Evolutionary conservation across 1,284 basidiomycete species (phyloP), one percentile per base, ranked within the genome.

Genomic region (Peniophora sp.): DNA sequence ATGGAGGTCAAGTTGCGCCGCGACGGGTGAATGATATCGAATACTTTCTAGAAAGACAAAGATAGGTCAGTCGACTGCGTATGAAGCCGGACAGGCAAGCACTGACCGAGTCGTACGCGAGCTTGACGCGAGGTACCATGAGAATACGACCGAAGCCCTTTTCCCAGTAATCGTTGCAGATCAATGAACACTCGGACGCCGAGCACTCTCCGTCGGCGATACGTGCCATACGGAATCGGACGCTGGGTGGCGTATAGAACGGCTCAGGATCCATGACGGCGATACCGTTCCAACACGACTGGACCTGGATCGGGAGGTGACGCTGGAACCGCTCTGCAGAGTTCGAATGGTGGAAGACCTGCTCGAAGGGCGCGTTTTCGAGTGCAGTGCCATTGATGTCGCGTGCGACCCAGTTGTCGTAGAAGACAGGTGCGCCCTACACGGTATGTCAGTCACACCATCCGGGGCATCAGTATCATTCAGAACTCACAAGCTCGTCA

Each of bases 371-470:
- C 0, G 92, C 93, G 65, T 97, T 97, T 68, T 97, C 94, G 51
- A 97, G 77, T 1, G 94, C 94, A 0, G 94, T 97, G 34, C 94
- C 94, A 69, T 97, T 97, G 71, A 97, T 91, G 67, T 97, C 94
- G 46, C 94, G 81, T 1, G 94, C 93, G 34, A 97, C 94, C 94
- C 94, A 97, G 68, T 96, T 97, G 65, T 97, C 94, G 71, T 97
- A 96, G 69, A 97, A 97, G 20, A 97, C 93, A 1, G 93, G 93
- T 0, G 90, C 77, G 17, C 80, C 79, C 78, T 81, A 55, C 1
- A 23, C 10, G 14, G 25, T 9, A 24, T 36, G 41, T 59, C 17
- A 57, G 53, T 32, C 38, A 25, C 2, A 41, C 8, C 46, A 52
- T 46, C 35, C 24, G 17, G 5, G 16, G 25, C 3, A 25, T 16